A percentile compares a stretch with the other conserved stretches of the same genome.
phyloP scores from a whole-genome alignment of 2,329 filamentous ascomycete genomes.

The Shiraia sp. region DNA sequence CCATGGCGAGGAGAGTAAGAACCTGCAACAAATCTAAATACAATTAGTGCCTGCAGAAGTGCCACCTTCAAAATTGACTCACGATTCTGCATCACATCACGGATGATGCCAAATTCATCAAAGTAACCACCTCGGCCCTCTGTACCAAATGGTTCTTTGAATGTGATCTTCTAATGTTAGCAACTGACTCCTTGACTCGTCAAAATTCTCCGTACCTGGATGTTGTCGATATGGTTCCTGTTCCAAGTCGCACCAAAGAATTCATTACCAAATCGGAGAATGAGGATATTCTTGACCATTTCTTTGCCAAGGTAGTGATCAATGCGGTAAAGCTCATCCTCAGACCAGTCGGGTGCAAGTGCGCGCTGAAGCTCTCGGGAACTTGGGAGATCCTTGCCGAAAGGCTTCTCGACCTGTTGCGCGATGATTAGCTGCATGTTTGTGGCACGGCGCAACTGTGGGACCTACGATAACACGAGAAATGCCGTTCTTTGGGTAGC shows the following conservation, averaged over 20 bases:
- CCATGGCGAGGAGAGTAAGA: constrained; percentile 94
- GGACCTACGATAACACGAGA: constrained; percentile 84
- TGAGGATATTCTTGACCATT: constrained; percentile 99
- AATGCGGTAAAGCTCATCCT: constrained; percentile 98
- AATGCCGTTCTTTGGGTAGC: constrained; percentile 89
- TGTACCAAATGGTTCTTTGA: constrained; percentile 99
- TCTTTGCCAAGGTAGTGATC: constrained; percentile 99
- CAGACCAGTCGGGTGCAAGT: constrained; percentile 95
- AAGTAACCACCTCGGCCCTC: constrained; percentile 98
- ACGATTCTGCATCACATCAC: constrained; percentile 99
- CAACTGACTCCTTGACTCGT: neutral
- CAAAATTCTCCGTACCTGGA: constrained; percentile 64
- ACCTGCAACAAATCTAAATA: constrained; percentile 81
- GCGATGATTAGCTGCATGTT: constrained; percentile 17
- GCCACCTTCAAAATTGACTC: constrained; percentile 30
- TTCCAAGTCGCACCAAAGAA: constrained; percentile 99
- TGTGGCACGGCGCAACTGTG: constrained; percentile 3
- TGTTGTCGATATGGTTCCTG: constrained; percentile 97
- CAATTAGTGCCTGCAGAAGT: constrained; percentile 17
- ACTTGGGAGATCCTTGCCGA: constrained; percentile 94
- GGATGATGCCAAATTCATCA: constrained; percentile 98
- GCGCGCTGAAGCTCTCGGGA: constrained; percentile 94
- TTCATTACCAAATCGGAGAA: constrained; percentile 96
- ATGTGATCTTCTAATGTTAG: constrained; percentile 70
- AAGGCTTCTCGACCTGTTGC: constrained; percentile 91